phyloP scores from a whole-genome alignment of 2,329 filamentous ascomycete genomes.

The Knufia fluminis region DNA sequence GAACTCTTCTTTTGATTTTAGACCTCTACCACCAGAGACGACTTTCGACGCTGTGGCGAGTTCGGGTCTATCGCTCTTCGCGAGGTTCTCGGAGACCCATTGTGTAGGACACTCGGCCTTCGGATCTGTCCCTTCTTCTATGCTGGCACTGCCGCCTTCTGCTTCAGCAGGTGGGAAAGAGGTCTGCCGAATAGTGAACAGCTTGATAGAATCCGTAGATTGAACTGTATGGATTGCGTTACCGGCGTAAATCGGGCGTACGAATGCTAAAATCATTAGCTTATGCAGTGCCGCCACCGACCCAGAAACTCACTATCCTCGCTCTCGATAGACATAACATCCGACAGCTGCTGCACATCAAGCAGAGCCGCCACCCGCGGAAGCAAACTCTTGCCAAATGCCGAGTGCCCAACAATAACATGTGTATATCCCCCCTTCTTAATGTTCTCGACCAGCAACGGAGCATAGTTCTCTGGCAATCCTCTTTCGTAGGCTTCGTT shows the following conservation, averaged over 20 bases:
- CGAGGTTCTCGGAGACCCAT: constrained; percentile 89
- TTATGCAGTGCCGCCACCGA: neutral
- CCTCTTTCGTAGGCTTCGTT: constrained; percentile 91
- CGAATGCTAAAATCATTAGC: constrained; percentile 53
- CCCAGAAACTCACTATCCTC: constrained; percentile 59
- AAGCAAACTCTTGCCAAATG: constrained; percentile 92
- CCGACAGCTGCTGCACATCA: constrained; percentile 87
- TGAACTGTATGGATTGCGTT: constrained; percentile 96
- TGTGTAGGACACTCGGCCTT: constrained; percentile 64
- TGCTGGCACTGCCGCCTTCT: constrained; percentile 61
- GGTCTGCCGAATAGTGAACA: constrained; percentile 87
- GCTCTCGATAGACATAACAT: constrained; percentile 75
- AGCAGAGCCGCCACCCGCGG: constrained; percentile 85
- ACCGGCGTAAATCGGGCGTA: constrained; percentile 93
- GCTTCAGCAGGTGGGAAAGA: constrained; percentile 67
- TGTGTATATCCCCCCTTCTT: constrained; percentile 93
- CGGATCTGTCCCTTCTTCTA: constrained; percentile 77
- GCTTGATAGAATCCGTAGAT: constrained; percentile 73
- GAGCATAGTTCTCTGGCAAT: constrained; percentile 88
- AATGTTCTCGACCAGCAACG: constrained; percentile 88
- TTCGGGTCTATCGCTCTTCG: constrained; percentile 89
- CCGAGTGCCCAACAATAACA: constrained; percentile 79
- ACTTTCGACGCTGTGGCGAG: constrained; percentile 81
- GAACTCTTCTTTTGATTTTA: constrained; percentile 98
- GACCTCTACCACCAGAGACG: constrained; percentile 83